Conservation (phyloP, 106 monocot genomes). For the Agapanthus africanus region DNA sequence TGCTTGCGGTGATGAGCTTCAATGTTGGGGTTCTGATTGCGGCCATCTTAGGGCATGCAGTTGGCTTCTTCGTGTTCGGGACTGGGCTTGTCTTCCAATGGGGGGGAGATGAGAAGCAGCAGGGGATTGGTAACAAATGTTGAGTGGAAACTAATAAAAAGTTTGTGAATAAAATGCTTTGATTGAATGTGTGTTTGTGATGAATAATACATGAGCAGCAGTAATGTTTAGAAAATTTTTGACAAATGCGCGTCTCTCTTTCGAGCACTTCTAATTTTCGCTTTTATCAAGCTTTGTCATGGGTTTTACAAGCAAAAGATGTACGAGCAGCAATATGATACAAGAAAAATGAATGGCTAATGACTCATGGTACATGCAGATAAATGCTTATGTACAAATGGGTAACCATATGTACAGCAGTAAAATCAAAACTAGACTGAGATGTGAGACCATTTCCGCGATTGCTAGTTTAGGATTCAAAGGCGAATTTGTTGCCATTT, state of each 20-base stretch:
- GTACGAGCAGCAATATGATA: not conserved
- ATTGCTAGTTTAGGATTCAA: not conserved
- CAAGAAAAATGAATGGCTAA: not conserved
- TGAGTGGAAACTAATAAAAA: not conserved
- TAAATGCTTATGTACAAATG: not conserved
- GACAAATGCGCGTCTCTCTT: too few species aligned
- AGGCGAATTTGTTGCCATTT: constrained; percentile 12
- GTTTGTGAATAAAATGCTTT: not conserved
- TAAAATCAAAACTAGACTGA: not conserved
- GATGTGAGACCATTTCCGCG: not conserved
- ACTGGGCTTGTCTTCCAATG: too few species aligned
- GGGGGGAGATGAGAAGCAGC: too few species aligned
- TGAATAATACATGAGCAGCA: not conserved
- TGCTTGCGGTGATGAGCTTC: too few species aligned
- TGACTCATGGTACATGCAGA: not conserved
- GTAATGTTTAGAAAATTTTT: too few species aligned
- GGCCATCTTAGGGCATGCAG: too few species aligned
- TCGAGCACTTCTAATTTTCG: too few species aligned
- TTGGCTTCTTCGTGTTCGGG: too few species aligned
- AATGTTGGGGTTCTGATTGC: too few species aligned
- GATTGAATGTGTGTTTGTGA: not conserved
- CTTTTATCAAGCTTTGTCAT: too few species aligned
- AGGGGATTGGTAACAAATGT: not conserved
- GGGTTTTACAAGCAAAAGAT: too few species aligned
- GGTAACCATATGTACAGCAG: not conserved